Conservation (phyloP, 2,329 filamentous ascomycete genomes). For the Nothophaeocryptopus gaeumannii region DNA sequence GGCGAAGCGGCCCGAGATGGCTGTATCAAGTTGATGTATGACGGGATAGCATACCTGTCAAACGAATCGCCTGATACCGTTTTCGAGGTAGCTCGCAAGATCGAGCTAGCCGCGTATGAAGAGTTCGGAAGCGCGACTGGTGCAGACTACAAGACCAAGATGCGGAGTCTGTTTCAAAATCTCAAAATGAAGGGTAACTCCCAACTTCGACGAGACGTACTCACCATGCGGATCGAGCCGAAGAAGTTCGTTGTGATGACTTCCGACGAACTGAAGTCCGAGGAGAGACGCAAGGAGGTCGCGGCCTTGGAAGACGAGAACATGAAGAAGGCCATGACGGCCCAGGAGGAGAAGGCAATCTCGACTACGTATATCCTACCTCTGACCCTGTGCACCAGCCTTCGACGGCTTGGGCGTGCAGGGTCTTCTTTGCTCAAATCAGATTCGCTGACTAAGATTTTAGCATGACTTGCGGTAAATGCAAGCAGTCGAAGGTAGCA, state of each 20-base stretch:
- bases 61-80: slow-evolving; percentile 61
- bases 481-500: slow-evolving; percentile 88
- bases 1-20: slow-evolving; percentile 72
- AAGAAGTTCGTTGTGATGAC: slow-evolving; percentile 80
- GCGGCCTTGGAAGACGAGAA: slow-evolving; percentile 80
- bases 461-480: slow-evolving; percentile 85
- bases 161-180: slow-evolving; percentile 90
- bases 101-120: slow-evolving; percentile 74
- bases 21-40: slow-evolving; percentile 89
- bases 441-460: slow-evolving; percentile 35
- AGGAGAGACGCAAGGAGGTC: slow-evolving; percentile 74
- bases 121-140: slow-evolving; percentile 67
- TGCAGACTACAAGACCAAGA: slow-evolving; percentile 77
- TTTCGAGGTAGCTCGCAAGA: slow-evolving; percentile 62
- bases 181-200: slow-evolving; percentile 89
- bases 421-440: slow-evolving; percentile 31
- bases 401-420: slow-evolving; percentile 21
- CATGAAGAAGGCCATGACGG: slow-evolving; percentile 95
- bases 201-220: slow-evolving; percentile 70
- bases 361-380: slow-evolving; percentile 31
- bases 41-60: slow-evolving; percentile 77
- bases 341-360: slow-evolving; percentile 86
- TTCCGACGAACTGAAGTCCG: slow-evolving; percentile 86
- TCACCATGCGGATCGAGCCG: slow-evolving; percentile 69
- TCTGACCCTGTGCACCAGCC: slow-evolving; percentile 18